Conservation (phyloP, 148 eudicot species). For the Pouteria glomerata region DNA sequence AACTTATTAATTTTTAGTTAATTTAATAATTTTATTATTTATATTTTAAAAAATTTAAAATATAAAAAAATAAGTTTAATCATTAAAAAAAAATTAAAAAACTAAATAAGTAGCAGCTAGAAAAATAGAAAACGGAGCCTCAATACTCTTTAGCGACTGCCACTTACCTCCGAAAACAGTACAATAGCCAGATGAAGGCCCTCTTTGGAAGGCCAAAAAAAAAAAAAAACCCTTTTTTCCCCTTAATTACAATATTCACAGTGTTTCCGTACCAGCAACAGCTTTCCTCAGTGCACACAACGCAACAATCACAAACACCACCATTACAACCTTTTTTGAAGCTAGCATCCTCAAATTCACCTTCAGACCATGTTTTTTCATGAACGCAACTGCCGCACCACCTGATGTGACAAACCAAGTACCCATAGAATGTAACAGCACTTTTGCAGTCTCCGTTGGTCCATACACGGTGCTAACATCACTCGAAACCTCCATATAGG, state of each 20-base stretch:
- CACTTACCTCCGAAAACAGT: too few species aligned
- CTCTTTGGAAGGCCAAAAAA: too few species aligned
- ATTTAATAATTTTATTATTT: too few species aligned
- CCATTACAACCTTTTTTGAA: constrained; percentile 63
- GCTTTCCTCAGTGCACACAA: constrained; percentile 47
- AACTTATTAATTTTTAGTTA: too few species aligned
- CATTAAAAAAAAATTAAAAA: too few species aligned
- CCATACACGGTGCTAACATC: constrained; percentile 39
- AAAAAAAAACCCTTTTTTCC: background rate
- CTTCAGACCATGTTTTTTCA: constrained; percentile 67
- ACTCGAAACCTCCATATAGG: constrained; percentile 53
- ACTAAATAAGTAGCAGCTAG: too few species aligned
- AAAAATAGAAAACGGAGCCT: too few species aligned
- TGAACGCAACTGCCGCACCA: constrained; percentile 29
- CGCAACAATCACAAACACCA: constrained; percentile 33
- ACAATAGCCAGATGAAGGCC: too few species aligned
- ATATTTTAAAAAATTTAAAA: background rate
- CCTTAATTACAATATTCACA: constrained; percentile 9
- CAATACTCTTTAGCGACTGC: too few species aligned
- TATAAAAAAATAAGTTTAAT: too few species aligned
- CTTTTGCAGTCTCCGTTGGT: constrained; percentile 37
- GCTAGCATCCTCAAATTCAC: constrained; percentile 86
- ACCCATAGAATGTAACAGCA: constrained; percentile 28
- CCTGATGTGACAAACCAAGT: constrained; percentile 37
- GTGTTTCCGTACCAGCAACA: constrained; percentile 16